Base-by-base conservation (phyloP, 768 basidiomycete genomes). In the Auricularia cornea region DNA sequence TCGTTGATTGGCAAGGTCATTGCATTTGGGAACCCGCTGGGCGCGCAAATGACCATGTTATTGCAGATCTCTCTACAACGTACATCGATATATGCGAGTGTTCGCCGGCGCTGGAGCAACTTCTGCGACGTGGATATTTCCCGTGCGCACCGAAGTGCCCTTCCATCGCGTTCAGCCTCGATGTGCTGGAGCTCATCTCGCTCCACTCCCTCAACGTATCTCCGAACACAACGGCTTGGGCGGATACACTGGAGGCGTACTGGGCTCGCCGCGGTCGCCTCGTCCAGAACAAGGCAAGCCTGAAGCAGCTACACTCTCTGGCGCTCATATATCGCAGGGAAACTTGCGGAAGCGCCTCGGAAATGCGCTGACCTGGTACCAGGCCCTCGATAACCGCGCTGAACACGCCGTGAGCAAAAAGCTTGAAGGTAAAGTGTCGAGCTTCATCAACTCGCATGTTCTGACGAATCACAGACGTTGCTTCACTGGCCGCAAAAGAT, bases 141-240 rank as follows among this genome's bases (percentile, higher is more conserved):
- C 63, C 63, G 3, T 59, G 63, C 63, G 44, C 59, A 28, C 63
- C 63, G 16, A 16, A 26, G 26, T 35, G 40, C 10, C 63, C 59
- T 3, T 23, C 31, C 26, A 33, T 63, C 14, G 63, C 63, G 16
- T 59, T 60, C 63, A 32, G 41, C 31, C 5, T 51, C 12, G 23
- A 60, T 8, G 28, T 63, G 10, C 51, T 63, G 8, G 59, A 41
- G 11, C 52, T 59, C 23, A 41, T 59, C 32, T 18, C 57, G 4
- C 29, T 32, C 33, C 41, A 40, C 28, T 63, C 57, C 12, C 33
- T 59, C 4, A 20, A 63, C 30, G 38, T 57, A 11, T 29, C 59
- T 20, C 31, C 59, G 3, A 57, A 57, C n/a, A 30, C 20, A 20
- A 59, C 57, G 18, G 63, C 59, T 3, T 63, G 57, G 26, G 28